These are phyloP conservation scores for Incumbomyces delicatus DNA, from an alignment of 2,329 filamentous ascomycete genomes.

Conservation along the genomic window DNA sequence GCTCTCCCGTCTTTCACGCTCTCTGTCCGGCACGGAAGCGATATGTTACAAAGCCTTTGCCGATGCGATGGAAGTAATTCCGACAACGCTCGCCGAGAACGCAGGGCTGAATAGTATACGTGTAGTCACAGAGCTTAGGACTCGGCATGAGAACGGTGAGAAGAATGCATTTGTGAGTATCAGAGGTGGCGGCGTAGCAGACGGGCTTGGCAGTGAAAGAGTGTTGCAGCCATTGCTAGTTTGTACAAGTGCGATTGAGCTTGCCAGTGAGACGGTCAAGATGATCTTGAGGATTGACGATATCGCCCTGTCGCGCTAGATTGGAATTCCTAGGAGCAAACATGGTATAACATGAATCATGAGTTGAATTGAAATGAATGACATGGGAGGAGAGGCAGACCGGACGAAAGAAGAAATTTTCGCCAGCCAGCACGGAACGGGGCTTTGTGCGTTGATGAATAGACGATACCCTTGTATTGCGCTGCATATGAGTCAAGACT, in stretches of 20 bases:
- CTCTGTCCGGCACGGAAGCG: conserved; percentile 79
- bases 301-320: conserved; percentile 46
- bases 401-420: no score
- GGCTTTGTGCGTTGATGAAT: no score
- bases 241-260: conserved; percentile 92
- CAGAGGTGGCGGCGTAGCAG: conserved; percentile 92
- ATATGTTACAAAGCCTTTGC: conserved; percentile 99
- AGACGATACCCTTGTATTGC: no score
- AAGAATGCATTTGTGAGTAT: conserved; percentile 96
- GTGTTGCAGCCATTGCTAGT: conserved; percentile 92
- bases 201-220: conserved; percentile 93
- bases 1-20: conserved; percentile 70
- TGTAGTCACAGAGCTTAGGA: conserved; percentile 89
- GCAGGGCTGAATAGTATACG: conserved; percentile 97
- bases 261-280: conserved; percentile 97
- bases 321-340: not conserved
- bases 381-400: no score
- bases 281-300: conserved; percentile 69
- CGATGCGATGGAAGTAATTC: conserved; percentile 92
- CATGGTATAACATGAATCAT: not conserved
- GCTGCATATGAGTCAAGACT: no score
- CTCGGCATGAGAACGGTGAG: conserved; percentile 90
- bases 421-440: no score
- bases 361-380: not conserved
- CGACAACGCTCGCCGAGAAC: conserved; percentile 93